phyloP scores from a whole-genome alignment of 1,139 yeast genomes.

The Kodamaea ohmeri region DNA sequence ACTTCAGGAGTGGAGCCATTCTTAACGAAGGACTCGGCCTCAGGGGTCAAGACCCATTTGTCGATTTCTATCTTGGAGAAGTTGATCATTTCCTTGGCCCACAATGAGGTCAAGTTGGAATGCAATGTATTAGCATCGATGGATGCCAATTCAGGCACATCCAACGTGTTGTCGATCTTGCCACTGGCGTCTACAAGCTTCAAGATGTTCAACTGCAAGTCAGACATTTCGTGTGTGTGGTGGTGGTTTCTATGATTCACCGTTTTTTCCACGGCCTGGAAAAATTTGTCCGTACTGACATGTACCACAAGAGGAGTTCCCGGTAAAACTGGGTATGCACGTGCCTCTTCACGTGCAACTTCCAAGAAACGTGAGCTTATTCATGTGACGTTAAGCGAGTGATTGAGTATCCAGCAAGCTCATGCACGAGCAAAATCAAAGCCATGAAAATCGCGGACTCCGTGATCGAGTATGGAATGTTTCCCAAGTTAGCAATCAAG shows the following conservation, averaged over 20 bases:
- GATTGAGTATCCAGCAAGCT: too few relatives aligned
- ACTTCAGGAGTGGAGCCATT: conserved; percentile 85
- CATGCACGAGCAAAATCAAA: too few relatives aligned
- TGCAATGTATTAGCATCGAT: conserved; percentile 43
- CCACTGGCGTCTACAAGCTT: conserved; percentile 58
- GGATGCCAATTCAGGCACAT: conserved; percentile 44
- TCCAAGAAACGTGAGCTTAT: not conserved
- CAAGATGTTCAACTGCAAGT: conserved; percentile 56
- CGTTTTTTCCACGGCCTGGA: conserved; percentile 7
- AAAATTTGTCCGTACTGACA: conserved; percentile 5
- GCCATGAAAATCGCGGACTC: too few relatives aligned
- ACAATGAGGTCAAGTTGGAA: conserved; percentile 81
- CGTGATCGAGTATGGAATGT: too few relatives aligned
- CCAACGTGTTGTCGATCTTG: conserved; percentile 61
- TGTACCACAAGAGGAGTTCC: not conserved
- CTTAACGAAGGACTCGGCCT: conserved; percentile 74
- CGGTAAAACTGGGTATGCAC: conserved; percentile 3
- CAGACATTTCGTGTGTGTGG: conserved; percentile 41
- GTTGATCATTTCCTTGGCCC: conserved; percentile 78
- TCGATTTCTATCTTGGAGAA: conserved; percentile 77
- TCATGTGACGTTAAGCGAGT: too few relatives aligned
- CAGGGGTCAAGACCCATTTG: conserved; percentile 70
- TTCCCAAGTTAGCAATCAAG: too few relatives aligned
- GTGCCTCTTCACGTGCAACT: not conserved
- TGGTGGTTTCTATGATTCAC: conserved; percentile 6